Evolutionary conservation across 495 filamentous ascomycete species (phyloP).

Genomic region (Lepidopterella palustris): DNA sequence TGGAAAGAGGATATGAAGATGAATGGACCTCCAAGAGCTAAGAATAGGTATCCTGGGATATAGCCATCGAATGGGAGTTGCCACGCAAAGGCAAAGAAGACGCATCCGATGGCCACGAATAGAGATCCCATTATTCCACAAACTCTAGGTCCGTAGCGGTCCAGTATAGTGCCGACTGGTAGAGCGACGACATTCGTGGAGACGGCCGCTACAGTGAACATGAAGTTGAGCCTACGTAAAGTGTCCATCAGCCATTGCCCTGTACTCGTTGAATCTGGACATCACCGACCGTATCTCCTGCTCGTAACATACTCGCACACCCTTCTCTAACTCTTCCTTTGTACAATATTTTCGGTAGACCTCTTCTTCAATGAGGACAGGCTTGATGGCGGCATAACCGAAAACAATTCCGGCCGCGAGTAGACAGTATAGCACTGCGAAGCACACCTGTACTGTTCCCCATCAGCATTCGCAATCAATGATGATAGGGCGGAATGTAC

Average conservation of each 20-base stretch:
- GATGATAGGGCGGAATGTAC: constrained; percentile 3
- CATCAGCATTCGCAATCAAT: background rate
- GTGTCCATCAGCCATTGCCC: background rate
- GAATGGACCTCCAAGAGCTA: constrained; percentile 82
- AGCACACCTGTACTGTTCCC: constrained; percentile 50
- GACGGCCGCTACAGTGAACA: constrained; percentile 92
- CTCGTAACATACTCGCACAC: constrained; percentile 58
- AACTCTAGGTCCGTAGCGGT: constrained; percentile 72
- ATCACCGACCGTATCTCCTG: constrained; percentile 62
- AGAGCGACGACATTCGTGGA: constrained; percentile 76
- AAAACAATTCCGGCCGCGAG: constrained; percentile 76
- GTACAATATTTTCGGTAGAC: constrained; percentile 64
- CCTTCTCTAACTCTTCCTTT: constrained; percentile 49
- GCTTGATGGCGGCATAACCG: constrained; percentile 78
- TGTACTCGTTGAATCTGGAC: background rate
- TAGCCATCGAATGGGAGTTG: constrained; percentile 63
- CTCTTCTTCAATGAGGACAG: constrained; percentile 67
- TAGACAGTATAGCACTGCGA: constrained; percentile 74
- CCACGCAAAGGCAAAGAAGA: constrained; percentile 65
- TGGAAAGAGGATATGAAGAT: constrained; percentile 89
- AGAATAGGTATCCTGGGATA: constrained; percentile 70
- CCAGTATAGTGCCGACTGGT: constrained; percentile 78
- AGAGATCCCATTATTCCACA: constrained; percentile 66
- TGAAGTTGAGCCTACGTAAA: constrained; percentile 58
- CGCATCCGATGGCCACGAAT: constrained; percentile 61